phyloP scores from a whole-genome alignment of 805 yeast genomes.

The Yamadazyma nakazawae region DNA sequence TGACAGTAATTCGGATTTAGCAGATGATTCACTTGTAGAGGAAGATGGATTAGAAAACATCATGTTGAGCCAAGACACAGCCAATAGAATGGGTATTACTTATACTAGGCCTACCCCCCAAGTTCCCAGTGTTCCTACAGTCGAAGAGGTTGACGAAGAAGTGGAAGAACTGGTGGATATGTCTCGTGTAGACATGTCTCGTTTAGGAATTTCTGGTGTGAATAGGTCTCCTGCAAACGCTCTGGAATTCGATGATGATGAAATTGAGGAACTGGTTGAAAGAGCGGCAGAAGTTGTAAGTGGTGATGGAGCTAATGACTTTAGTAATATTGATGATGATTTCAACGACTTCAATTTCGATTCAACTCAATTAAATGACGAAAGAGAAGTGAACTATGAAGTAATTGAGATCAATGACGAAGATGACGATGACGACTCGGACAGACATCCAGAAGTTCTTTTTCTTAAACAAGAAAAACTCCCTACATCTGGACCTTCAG shows the following conservation, averaged over 20 bases:
- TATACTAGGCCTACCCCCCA: constrained; percentile 14
- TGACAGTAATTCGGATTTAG: constrained; percentile 6
- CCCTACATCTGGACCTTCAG: background rate
- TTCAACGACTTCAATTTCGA: constrained; percentile 12
- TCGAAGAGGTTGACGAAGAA: constrained; percentile 14
- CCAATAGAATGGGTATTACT: constrained; percentile 25
- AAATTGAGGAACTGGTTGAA: constrained; percentile 17
- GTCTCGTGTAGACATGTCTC: background rate
- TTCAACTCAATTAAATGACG: constrained; percentile 41
- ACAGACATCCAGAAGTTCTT: background rate
- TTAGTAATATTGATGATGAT: constrained; percentile 15
- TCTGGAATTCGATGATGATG: constrained; percentile 11
- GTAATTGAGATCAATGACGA: constrained; percentile 38
- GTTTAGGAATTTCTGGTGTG: too few relatives aligned
- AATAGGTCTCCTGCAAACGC: constrained; percentile 5
- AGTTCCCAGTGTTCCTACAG: background rate
- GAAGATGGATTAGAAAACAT: constrained; percentile 25
- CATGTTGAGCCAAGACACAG: constrained; percentile 33
- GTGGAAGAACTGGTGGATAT: constrained; percentile 9
- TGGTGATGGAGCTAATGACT: constrained; percentile 6
- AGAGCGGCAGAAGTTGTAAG: constrained; percentile 16
- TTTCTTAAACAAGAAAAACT: constrained; percentile 4
- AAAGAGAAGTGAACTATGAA: constrained; percentile 31
- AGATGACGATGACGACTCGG: constrained; percentile 19
- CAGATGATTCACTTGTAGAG: constrained; percentile 9